These are phyloP conservation scores for Solanum hybrid DNA, from an alignment of 305 asterid species.

Conservation along the genomic window DNA sequence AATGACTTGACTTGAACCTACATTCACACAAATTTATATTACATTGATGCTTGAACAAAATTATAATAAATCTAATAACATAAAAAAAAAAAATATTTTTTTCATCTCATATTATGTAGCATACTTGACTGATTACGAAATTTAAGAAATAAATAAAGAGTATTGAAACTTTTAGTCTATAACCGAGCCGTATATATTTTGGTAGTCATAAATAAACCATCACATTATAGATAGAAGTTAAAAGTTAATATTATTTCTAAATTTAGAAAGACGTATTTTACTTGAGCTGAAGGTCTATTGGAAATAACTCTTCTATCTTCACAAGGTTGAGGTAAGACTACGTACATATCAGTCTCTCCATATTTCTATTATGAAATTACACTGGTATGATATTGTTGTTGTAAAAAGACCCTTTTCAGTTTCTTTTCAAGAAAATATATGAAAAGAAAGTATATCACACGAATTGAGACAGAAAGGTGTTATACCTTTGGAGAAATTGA, in stretches of 20 bases:
- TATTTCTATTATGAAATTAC: neutral
- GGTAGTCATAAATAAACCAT: no score
- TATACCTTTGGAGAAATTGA: constrained; percentile 50
- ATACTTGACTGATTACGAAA: neutral
- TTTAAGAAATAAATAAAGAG: neutral
- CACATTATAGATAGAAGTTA: no score
- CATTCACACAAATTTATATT: neutral
- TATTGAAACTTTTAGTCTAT: no score
- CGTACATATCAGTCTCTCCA: neutral
- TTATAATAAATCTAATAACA: no score
- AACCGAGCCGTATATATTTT: no score
- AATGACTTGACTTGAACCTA: constrained; percentile 55
- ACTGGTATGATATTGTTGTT: neutral
- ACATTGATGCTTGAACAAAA: neutral
- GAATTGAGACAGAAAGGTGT: neutral
- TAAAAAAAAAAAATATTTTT: no score
- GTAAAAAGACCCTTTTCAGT: neutral
- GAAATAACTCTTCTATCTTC: neutral
- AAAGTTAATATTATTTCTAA: no score
- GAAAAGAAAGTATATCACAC: neutral
- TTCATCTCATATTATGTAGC: no score
- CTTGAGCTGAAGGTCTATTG: no score
- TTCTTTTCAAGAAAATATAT: neutral
- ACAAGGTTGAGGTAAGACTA: neutral
- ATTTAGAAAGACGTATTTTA: no score